These are phyloP conservation scores for Saccharomycodes ludwigii DNA, from an alignment of 805 yeast species.

Conservation along the genomic window DNA sequence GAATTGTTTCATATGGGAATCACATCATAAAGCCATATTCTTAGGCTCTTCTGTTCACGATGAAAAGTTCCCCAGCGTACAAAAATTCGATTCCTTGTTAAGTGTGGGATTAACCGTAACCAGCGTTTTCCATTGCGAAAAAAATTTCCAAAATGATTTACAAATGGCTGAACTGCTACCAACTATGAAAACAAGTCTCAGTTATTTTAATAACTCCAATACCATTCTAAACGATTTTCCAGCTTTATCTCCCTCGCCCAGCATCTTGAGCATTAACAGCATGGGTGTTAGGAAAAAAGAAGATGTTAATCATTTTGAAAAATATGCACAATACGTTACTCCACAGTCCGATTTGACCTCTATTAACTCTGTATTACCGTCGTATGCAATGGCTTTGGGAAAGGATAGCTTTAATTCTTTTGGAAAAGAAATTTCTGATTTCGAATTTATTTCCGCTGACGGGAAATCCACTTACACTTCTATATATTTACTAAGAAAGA, in stretches of 20 bases:
- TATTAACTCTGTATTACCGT: conserved; percentile 58
- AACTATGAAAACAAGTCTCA: not conserved
- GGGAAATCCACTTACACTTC: conserved; percentile 61
- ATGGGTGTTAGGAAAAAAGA: conserved; percentile 2
- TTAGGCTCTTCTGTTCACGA: conserved; percentile 33
- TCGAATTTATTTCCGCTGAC: conserved; percentile 57
- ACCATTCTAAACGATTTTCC: not conserved
- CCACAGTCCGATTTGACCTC: conserved; percentile 58
- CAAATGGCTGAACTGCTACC: not conserved
- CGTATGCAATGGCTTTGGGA: conserved; percentile 68
- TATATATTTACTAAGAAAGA: conserved; percentile 43
- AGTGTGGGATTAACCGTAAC: conserved; percentile 45
- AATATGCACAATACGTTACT: conserved; percentile 63
- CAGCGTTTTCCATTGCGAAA: conserved; percentile 24
- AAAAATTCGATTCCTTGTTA: conserved; percentile 31
- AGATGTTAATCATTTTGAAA: conserved; percentile 33
- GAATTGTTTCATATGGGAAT: conserved; percentile 63
- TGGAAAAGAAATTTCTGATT: conserved; percentile 53
- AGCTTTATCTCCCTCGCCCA: conserved; percentile 3
- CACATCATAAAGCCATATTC: conserved; percentile 60
- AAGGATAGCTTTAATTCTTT: conserved; percentile 60
- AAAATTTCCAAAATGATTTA: not conserved
- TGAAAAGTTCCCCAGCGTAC: conserved; percentile 23
- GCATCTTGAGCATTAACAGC: conserved; percentile 13
- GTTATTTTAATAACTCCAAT: not conserved